These are phyloP conservation scores for Penicillium roqueforti DNA, from an alignment of 495 filamentous ascomycete species.

Conservation along the genomic window DNA sequence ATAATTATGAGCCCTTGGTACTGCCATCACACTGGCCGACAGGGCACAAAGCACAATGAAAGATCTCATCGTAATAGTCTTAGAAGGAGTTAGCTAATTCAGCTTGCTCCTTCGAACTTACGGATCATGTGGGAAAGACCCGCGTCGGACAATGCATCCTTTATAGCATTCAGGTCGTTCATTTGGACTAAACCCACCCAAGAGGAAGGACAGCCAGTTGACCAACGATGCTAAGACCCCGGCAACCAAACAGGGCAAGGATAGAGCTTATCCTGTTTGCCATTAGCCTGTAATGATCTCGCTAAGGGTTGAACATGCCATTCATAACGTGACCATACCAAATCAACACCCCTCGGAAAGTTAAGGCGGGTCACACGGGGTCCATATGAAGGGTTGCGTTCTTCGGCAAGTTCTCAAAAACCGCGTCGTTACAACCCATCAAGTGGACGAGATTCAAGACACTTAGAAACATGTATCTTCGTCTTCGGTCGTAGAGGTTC, in stretches of 20 bases:
- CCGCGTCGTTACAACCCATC: background rate
- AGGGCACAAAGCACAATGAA: slow-evolving; percentile 29
- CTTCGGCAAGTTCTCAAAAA: slow-evolving; percentile 1
- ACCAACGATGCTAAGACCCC: slow-evolving; percentile 18
- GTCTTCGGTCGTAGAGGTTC: background rate
- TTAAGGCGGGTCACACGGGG: background rate
- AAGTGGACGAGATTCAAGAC: background rate
- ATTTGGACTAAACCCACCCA: background rate
- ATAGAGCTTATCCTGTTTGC: background rate
- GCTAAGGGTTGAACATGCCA: background rate
- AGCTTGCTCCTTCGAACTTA: background rate
- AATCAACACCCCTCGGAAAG: background rate
- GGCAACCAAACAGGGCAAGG: slow-evolving; percentile 3
- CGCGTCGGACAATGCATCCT: background rate
- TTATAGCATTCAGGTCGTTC: slow-evolving; percentile 13
- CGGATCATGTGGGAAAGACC: background rate
- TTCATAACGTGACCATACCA: background rate
- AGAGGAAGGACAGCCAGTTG: slow-evolving; percentile 8
- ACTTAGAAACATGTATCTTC: background rate
- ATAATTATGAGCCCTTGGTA: slow-evolving; percentile 29
- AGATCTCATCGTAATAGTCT: slow-evolving; percentile 26
- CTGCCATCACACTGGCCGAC: slow-evolving; percentile 25
- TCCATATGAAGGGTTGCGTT: slow-evolving; percentile 1
- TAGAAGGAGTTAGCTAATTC: background rate
- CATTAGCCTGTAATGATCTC: background rate